Conservation (phyloP, 179 eudicot genomes). For the Vitellaria paradoxa region DNA sequence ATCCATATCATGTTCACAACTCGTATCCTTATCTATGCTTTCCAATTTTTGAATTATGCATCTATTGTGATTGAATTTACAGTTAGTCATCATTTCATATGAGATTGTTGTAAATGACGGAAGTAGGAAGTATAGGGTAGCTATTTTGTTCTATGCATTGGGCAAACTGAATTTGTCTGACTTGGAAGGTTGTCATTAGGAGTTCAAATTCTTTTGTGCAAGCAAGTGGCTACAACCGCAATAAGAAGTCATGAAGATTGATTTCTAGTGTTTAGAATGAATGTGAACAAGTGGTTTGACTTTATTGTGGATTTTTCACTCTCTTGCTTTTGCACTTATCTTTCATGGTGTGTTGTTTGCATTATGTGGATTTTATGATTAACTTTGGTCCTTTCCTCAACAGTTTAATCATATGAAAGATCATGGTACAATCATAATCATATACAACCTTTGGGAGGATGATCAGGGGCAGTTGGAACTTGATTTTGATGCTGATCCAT, state of each 20-base stretch:
- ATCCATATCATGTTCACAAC: no score
- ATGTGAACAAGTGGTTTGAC: neutral
- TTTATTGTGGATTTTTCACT: neutral
- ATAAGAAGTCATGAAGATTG: neutral
- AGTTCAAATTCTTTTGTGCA: constrained; percentile 4
- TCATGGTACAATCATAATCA: constrained; percentile 81
- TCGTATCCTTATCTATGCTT: no score
- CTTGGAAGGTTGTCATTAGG: neutral
- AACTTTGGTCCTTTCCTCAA: constrained; percentile 15
- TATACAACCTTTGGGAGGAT: constrained; percentile 98
- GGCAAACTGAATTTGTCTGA: neutral
- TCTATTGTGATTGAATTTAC: neutral
- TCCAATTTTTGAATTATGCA: neutral
- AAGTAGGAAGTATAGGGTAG: neutral
- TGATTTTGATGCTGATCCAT: constrained; percentile 78
- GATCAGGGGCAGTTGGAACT: constrained; percentile 91
- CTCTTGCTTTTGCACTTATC: neutral
- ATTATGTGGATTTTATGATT: neutral
- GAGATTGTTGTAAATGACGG: neutral
- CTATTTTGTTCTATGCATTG: neutral
- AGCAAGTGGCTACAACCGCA: neutral
- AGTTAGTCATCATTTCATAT: neutral
- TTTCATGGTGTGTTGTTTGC: neutral
- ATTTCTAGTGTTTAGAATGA: neutral
- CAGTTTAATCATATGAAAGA: constrained; percentile 77